Conservation (phyloP, 1,139 yeast species). For the Nematodospora anomalae region DNA sequence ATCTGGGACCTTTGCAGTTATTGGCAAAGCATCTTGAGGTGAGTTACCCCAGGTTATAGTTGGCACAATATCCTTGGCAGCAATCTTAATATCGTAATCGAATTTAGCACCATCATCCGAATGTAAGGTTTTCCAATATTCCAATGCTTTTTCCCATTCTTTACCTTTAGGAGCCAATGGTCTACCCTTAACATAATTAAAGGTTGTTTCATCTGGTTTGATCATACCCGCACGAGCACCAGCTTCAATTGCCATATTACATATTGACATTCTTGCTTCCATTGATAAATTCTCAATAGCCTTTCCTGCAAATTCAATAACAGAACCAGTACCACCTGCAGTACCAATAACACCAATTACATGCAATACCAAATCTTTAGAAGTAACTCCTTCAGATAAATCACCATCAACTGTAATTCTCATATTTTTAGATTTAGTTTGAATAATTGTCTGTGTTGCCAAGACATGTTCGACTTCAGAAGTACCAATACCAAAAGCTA, state of each 20-base stretch:
- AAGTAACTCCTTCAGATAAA: conserved; percentile 83
- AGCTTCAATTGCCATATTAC: conserved; percentile 88
- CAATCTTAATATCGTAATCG: conserved; percentile 78
- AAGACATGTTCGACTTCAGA: conserved; percentile 98
- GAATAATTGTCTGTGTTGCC: conserved; percentile 95
- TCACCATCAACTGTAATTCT: conserved; percentile 82
- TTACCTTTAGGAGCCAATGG: conserved; percentile 92
- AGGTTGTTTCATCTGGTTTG: conserved; percentile 88
- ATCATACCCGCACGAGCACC: conserved; percentile 99
- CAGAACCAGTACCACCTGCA: conserved; percentile 98
- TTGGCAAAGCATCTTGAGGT: conserved; percentile 97
- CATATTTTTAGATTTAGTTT: conserved; percentile 95
- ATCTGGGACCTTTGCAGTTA: conserved; percentile 86
- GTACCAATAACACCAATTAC: conserved; percentile 97
- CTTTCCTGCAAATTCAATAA: conserved; percentile 94
- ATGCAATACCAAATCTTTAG: conserved; percentile 91
- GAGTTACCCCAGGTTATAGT: conserved; percentile 99
- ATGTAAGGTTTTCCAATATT: conserved; percentile 85
- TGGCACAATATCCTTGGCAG: conserved; percentile 85
- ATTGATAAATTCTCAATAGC: conserved; percentile 86
- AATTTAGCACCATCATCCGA: conserved; percentile 89
- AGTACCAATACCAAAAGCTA: conserved; percentile 98
- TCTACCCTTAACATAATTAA: conserved; percentile 85
- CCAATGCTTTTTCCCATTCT: conserved; percentile 92
- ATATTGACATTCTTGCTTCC: conserved; percentile 99